Percentiles rank a stretch among this genome's conserved stretches.
Conservation (phyloP, 108 stramenopile genomes). For the Skeletonema costatum region DNA sequence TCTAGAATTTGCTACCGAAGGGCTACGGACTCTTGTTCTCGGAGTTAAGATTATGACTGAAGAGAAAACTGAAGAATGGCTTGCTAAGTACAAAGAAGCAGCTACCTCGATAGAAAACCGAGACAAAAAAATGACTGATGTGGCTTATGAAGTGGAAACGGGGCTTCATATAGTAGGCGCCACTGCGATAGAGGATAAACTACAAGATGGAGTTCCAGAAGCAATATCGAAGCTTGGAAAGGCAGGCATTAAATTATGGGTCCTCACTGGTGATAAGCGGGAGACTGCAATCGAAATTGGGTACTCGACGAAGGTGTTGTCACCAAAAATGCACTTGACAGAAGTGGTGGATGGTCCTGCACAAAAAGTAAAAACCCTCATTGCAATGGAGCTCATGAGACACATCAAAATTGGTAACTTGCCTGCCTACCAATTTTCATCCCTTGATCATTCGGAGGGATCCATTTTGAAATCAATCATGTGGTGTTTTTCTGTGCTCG, state of each 20-base stretch:
- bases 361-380: slow-evolving; percentile 60
- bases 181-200: slow-evolving; percentile 97
- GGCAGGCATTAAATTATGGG: slow-evolving; percentile 97
- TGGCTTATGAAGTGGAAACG: slow-evolving; percentile 82
- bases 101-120: slow-evolving; percentile 81
- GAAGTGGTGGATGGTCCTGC: slow-evolving; percentile 79
- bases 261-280: slow-evolving; percentile 98
- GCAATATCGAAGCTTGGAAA: slow-evolving; percentile 90
- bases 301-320: slow-evolving; percentile 90
- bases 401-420: slow-evolving; percentile 84
- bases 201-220: slow-evolving; percentile 95
- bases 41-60: slow-evolving; percentile 84
- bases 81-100: slow-evolving; percentile 69
- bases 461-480: slow-evolving; percentile 34
- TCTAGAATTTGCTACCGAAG: slow-evolving; percentile 87
- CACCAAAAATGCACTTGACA: slow-evolving; percentile 90
- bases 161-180: slow-evolving; percentile 91
- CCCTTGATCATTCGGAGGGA: slow-evolving; percentile 41
- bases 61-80: slow-evolving; percentile 81
- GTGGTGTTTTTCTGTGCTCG: slow-evolving; percentile 16
- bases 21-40: slow-evolving; percentile 94
- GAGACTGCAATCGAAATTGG: slow-evolving; percentile 99
- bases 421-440: slow-evolving; percentile 65
- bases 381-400: slow-evolving; percentile 86
- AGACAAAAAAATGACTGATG: slow-evolving; percentile 69